phyloP scores from a whole-genome alignment of 2,329 filamentous ascomycete species.

The Apiospora aurea region DNA sequence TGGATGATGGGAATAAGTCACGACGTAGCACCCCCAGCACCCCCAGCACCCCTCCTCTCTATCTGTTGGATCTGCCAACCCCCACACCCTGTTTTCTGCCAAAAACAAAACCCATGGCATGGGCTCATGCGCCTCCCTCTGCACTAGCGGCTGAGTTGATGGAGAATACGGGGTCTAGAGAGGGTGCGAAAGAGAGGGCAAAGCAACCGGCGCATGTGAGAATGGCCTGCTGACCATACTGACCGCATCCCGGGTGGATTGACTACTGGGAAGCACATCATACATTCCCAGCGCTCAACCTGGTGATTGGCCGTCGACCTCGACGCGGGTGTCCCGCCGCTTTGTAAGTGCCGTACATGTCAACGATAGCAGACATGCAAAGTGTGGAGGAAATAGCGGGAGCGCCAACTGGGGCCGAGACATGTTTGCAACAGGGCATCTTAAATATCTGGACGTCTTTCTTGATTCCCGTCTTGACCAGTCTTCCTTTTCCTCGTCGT shows the following conservation, averaged over 20 bases:
- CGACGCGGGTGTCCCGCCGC: neutral
- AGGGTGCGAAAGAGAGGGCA: slow-evolving; percentile 7
- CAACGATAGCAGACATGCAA: neutral
- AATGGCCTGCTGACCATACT: slow-evolving; percentile 16
- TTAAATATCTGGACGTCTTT: neutral
- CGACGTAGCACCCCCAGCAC: slow-evolving; percentile 4
- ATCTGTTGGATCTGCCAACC: neutral
- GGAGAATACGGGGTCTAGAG: slow-evolving; percentile 16
- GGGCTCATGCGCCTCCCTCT: slow-evolving; percentile 16
- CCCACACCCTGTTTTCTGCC: slow-evolving; percentile 16
- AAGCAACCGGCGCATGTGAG: slow-evolving; percentile 12
- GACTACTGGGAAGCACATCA: neutral
- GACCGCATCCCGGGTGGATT: slow-evolving; percentile 12
- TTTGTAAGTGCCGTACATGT: slow-evolving; percentile 20
- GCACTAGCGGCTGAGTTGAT: slow-evolving; percentile 16
- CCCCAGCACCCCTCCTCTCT: slow-evolving; percentile 17
- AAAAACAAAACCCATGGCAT: slow-evolving; percentile 13
- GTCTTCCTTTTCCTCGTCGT: neutral
- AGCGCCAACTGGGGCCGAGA: neutral
- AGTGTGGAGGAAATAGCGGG: neutral
- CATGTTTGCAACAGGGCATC: neutral
- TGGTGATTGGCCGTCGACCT: neutral
- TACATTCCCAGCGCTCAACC: neutral
- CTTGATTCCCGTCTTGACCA: neutral
- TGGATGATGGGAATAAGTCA: slow-evolving; percentile 8